Conservation (phyloP, 306 rosid genomes). For the Vigna nakashimae region DNA sequence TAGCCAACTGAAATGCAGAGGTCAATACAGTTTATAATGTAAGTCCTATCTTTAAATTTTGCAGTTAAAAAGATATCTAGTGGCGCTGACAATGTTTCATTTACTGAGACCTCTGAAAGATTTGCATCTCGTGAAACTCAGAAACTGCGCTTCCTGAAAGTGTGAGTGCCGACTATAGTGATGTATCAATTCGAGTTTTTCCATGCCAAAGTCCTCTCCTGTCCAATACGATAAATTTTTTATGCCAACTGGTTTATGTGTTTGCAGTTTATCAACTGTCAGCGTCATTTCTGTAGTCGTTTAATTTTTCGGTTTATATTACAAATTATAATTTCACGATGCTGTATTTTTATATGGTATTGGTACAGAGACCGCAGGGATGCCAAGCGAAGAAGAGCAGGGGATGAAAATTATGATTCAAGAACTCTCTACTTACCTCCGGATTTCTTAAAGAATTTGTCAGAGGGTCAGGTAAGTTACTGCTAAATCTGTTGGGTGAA, state of each 20-base stretch:
- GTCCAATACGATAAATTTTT: neutral
- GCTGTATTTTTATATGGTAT: slow-evolving; percentile 42
- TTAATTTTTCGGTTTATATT: slow-evolving; percentile 22
- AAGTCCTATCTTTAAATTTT: slow-evolving; percentile 31
- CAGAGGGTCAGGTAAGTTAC: slow-evolving; percentile 80
- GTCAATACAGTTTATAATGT: slow-evolving; percentile 20
- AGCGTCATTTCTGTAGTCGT: slow-evolving; percentile 12
- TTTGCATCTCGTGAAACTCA: slow-evolving; percentile 72
- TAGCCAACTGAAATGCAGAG: slow-evolving; percentile 11
- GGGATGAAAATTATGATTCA: slow-evolving; percentile 79
- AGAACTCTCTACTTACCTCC: slow-evolving; percentile 83
- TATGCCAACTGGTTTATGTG: slow-evolving; percentile 16
- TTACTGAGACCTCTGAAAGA: slow-evolving; percentile 65
- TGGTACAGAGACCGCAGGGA: slow-evolving; percentile 70
- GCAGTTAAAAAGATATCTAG: slow-evolving; percentile 60
- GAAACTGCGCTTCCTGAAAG: slow-evolving; percentile 70
- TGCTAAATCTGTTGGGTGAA: slow-evolving; percentile 18
- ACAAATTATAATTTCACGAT: slow-evolving; percentile 8
- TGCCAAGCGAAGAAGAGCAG: slow-evolving; percentile 72
- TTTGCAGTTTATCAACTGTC: slow-evolving; percentile 29
- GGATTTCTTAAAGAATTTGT: slow-evolving; percentile 67
- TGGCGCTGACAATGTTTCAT: slow-evolving; percentile 47
- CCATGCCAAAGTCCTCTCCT: neutral
- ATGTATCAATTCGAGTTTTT: neutral
- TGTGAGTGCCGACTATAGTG: slow-evolving; percentile 57